Percentiles rank a stretch among this genome's conserved stretches.
These are phyloP conservation scores for Aphanomyces cochlioides DNA, from an alignment of 352 stramenopile species.

Conservation along the genomic window DNA sequence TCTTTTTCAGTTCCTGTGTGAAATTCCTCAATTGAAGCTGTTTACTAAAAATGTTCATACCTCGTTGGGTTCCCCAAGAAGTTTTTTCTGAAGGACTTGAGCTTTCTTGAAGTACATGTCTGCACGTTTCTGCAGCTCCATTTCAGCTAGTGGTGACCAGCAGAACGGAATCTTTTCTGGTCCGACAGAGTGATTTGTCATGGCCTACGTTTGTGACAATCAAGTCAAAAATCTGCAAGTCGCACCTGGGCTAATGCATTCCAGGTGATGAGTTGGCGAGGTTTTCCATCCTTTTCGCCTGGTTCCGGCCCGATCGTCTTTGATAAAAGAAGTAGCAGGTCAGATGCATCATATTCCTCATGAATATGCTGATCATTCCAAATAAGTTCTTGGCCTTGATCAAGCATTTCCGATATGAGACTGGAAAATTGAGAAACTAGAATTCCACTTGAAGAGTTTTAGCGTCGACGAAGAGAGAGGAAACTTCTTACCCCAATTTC, in stretches of 20 bases:
- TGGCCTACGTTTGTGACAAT: neutral
- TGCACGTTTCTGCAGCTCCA: constrained; percentile 22
- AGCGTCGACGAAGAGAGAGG: neutral
- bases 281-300: constrained; percentile 14
- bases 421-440: neutral
- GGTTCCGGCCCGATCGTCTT: constrained; percentile 9
- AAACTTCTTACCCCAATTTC: constrained; percentile 13
- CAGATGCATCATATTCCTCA: constrained; percentile 9
- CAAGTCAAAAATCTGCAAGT: neutral
- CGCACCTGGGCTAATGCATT: constrained; percentile 6
- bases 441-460: constrained; percentile 2
- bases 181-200: constrained; percentile 6
- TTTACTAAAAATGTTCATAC: constrained; percentile 39
- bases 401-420: constrained; percentile 21
- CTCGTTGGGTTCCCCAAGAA: constrained; percentile 38
- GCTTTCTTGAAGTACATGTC: constrained; percentile 34
- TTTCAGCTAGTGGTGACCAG: constrained; percentile 23
- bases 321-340: neutral
- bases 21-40: constrained; percentile 37
- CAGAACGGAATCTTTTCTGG: constrained; percentile 21
- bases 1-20: constrained; percentile 37
- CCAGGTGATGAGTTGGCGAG: neutral
- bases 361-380: neutral
- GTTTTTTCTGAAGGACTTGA: constrained; percentile 22
- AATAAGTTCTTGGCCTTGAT: constrained; percentile 15